Evolutionary conservation across 2,329 filamentous ascomycete species (phyloP), one percentile per base, ranked within the genome.

Genomic region (Fusarium anguioides): DNA sequence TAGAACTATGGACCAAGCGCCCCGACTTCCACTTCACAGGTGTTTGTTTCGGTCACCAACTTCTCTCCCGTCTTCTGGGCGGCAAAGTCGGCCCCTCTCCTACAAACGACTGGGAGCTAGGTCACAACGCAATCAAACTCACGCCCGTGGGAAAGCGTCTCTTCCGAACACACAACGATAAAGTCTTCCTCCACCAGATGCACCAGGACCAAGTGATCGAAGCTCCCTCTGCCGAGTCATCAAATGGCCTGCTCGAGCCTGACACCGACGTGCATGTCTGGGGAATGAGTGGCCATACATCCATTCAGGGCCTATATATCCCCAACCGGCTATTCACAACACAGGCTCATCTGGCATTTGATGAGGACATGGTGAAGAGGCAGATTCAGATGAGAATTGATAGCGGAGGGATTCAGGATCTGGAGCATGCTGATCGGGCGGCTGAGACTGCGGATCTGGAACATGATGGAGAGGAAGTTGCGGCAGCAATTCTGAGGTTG

Each of bases 41-140:
- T 4, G 87, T 94, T 11, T 96, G 92, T 76, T 94, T 94, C 75
- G 92, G 92, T 8, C 92, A 95, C 73, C 92, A 95, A 77, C 89
- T 96, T 64, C 81, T 96, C 29, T 89, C 87, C 2, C 84, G 92
- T 27, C 90, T 92, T 3, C 76, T 93, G 57, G 91, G 89, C 8
- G 86, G 82, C n/a, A 86, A 86, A 64, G 89, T 94, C 3, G 88
- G 83, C 17, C 82, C 88, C 27, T 89, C 87, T 65, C 85, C 89
- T 15, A 77, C 81, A 18, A 89, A 89, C 9, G 79, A 85, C 23
- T 96, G 92, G 92, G 92, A 96, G 74, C 81, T 91, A 11, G 87
- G 89, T 27, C 91, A 94, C 27, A 85, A 84, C 60, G 81, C 85
- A 21, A 83, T 95, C 41, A 77, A 87, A 45, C 80, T 95, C 72